These are phyloP conservation scores for Trichophyton schoenleinii DNA, from an alignment of 2,329 filamentous ascomycete genomes.

Conservation along the genomic window DNA sequence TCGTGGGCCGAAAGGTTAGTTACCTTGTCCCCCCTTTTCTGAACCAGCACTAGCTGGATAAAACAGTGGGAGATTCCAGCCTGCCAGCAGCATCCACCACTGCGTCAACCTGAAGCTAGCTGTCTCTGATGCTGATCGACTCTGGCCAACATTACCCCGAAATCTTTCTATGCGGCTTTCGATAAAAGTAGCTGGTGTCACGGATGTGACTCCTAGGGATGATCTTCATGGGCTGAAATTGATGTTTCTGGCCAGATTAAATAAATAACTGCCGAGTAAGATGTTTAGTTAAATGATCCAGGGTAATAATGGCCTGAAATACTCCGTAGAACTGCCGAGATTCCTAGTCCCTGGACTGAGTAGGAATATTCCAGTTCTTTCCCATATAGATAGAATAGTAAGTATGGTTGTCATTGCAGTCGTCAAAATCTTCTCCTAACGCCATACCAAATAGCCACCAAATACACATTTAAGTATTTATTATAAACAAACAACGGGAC, in stretches of 20 bases:
- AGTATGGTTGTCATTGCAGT: not conserved
- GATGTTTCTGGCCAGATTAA: not conserved
- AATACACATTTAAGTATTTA: not conserved
- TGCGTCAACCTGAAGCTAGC: not conserved
- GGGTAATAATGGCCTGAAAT: not conserved
- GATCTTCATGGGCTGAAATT: not conserved
- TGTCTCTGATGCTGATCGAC: not conserved
- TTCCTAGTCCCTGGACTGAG: not conserved
- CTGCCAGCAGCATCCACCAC: not conserved
- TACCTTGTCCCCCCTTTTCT: not conserved
- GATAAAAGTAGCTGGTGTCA: not conserved
- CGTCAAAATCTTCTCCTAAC: not conserved
- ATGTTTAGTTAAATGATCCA: not conserved
- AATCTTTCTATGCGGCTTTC: not conserved
- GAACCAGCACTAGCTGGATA: not conserved
- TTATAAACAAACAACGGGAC: not conserved
- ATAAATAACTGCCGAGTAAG: no score
- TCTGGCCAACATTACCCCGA: not conserved
- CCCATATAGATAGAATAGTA: not conserved
- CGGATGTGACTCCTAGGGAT: not conserved
- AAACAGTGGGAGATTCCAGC: not conserved
- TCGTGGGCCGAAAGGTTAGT: not conserved
- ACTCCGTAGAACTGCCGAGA: not conserved
- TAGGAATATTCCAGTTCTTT: not conserved
- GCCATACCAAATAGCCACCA: constrained; percentile 1